Base-by-base conservation (phyloP, 768 basidiomycete genomes). In the Trametes sanguinea region DNA sequence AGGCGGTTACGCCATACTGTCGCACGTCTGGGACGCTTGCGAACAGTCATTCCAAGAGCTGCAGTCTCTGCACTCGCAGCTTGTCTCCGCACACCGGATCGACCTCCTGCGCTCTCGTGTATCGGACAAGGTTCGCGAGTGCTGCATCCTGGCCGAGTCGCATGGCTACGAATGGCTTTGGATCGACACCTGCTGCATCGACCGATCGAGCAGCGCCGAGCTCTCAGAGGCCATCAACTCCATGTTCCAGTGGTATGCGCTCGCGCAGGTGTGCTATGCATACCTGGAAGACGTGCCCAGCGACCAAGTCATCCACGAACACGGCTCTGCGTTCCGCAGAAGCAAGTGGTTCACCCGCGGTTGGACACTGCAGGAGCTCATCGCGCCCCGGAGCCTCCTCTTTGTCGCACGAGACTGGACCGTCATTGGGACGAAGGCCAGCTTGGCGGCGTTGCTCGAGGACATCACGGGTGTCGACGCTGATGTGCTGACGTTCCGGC, bases 161-260 rank as follows among this genome's bases (percentile, higher is more conserved):
- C 62, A 63, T 45, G 62, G 62, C 6, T 63, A 59, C 59, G 53
- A 56, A 8, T 64, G 63, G 63, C 50, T 60, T 10, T 64, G 62
- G 62, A 63, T 58, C 37, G 62, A 63, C 46, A 58, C 62, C 52
- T 57, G 56, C 56, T 63, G 62, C 57, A 63, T 63, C 53, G 53
- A 63, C 51, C 46, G 50, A 2, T 51, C 60, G 9, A 62, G 60
- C 54, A 62, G 60, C 50, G 47, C 60, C 8, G 60, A 62, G 48
- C 60, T 62, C 48, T 55, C 54, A 22, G 60, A 62, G 32, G 60
- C 60, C 1, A 27, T 60, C 52, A 60, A 60, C 60, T 60, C 52
- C 17, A 60, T 60, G 60, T 60, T 50, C 40, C 11, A 54, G 17
- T 62, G 61, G 61, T 62, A 62, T 29, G 40, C 61, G 4, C 40